phyloP scores from a whole-genome alignment of 1,284 basidiomycete genomes.

The Hypsizygus ulmarius region DNA sequence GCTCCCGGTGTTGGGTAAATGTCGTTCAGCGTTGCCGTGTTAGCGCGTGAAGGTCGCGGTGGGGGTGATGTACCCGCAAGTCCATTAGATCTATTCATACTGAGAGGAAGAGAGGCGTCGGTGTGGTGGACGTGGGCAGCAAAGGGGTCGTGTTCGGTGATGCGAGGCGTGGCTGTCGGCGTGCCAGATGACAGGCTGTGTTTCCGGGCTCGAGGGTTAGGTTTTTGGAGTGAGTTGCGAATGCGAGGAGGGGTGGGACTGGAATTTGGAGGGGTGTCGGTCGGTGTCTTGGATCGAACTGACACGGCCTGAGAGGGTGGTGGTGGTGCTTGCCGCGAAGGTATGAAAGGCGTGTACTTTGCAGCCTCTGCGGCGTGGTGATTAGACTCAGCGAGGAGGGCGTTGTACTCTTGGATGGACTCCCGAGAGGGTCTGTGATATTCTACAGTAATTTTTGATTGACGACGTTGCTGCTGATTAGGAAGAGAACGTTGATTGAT shows the following conservation, averaged over 20 bases:
- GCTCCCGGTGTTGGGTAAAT: slow-evolving; percentile 48
- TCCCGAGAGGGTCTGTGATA: slow-evolving; percentile 66
- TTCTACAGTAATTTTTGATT: slow-evolving; percentile 71
- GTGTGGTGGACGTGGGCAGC: slow-evolving; percentile 36
- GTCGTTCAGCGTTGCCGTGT: slow-evolving; percentile 76
- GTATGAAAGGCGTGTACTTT: slow-evolving; percentile 45
- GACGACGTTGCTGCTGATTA: slow-evolving; percentile 44
- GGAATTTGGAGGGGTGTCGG: slow-evolving; percentile 30
- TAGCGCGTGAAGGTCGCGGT: slow-evolving; percentile 74
- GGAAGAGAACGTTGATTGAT: slow-evolving; percentile 35
- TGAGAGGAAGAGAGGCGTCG: slow-evolving; percentile 28
- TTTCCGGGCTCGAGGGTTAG: slow-evolving; percentile 46
- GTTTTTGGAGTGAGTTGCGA: slow-evolving; percentile 62
- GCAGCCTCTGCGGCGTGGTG: slow-evolving; percentile 52
- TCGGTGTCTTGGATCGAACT: slow-evolving; percentile 40
- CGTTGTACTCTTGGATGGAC: slow-evolving; percentile 69
- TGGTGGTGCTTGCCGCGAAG: slow-evolving; percentile 54
- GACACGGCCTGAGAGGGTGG: slow-evolving; percentile 38
- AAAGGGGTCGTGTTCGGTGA: slow-evolving; percentile 57
- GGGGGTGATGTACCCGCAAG: slow-evolving; percentile 51
- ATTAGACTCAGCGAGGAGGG: slow-evolving; percentile 61
- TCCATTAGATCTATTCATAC: slow-evolving; percentile 34
- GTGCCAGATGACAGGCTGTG: slow-evolving; percentile 41
- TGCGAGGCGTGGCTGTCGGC: slow-evolving; percentile 26
- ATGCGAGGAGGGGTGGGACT: slow-evolving; percentile 34